Evolutionary conservation across 305 asterid genomes (phyloP), one percentile per base, ranked within the genome.

Genomic region (Fraxinus floribunda): DNA sequence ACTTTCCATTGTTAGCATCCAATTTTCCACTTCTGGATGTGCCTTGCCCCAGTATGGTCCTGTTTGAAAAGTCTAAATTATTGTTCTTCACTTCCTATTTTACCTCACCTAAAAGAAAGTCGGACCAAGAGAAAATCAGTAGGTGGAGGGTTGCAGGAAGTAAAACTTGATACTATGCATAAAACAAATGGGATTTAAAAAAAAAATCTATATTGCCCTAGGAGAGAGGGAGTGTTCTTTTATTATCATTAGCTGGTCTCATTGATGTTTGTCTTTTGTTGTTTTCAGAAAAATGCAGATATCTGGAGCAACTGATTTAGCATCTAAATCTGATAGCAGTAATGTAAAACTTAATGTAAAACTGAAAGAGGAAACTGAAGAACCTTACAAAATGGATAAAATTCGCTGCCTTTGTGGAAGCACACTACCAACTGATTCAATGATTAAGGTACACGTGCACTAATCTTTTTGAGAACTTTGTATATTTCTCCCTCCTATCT

Each of bases 351-450:
- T 22, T 34, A 68, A 68, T 68, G 39, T 15, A 29, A 87, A 87
- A 86, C 77, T 75, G 36, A 92, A 93, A 85, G 97, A 93, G 86
- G 97, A 95, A 86, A 55, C 32, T 75, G 97, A 88, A 86, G 96
- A 91, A 41, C 76, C 94, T 80, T 85, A 88, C 86, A 93, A 88
- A 78, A 78, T 83, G 85, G 94, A 88, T 79, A 97, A 92, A 89
- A 87, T 91, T 64, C 98, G 98, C 57, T 97, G 99, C 84, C 88
- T 91, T 55, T 97, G 99, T 82, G 96, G 97, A 86, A 95, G 92
- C 87, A 83, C 94, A 0, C 86, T 93, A 80, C 88, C 86, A 77
- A 90, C 92, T 78, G 98, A 94, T 81, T 87, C 99, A 62, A 88
- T 90, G 96, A 90, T 95, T 83, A 88, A 94, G 97, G 99, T 97